These are phyloP conservation scores for Coemansia sp. DNA, from an alignment of 192 early-diverging fungal species.

Conservation along the genomic window DNA sequence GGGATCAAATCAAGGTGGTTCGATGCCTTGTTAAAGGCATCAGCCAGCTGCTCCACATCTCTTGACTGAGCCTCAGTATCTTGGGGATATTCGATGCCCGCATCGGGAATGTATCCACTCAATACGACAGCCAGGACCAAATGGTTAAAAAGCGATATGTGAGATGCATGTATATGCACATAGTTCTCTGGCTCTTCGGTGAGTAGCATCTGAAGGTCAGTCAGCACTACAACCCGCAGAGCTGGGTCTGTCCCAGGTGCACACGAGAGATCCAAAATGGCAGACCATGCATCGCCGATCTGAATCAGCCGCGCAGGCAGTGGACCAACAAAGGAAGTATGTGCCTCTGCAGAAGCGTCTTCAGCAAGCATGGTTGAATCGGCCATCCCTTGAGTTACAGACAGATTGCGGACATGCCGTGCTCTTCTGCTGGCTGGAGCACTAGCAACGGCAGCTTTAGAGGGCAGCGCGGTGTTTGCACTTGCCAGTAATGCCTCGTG, in stretches of 20 bases:
- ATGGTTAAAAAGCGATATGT: slow-evolving; percentile 12
- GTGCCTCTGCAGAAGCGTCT: background rate
- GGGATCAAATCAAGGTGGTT: slow-evolving; percentile 33
- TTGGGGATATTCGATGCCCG: background rate
- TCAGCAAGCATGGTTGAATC: background rate
- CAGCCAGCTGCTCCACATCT: slow-evolving; percentile 8
- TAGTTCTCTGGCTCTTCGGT: slow-evolving; percentile 39
- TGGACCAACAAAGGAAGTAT: slow-evolving; percentile 19
- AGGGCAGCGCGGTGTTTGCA: slow-evolving; percentile 21
- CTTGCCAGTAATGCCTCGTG: slow-evolving; percentile 35
- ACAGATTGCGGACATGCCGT: slow-evolving; percentile 27
- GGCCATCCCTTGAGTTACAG: background rate
- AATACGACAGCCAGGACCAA: slow-evolving; percentile 14
- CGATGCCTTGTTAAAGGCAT: slow-evolving; percentile 8
- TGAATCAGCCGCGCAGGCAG: slow-evolving; percentile 28
- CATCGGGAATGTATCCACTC: slow-evolving; percentile 16
- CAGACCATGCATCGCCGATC: slow-evolving; percentile 12
- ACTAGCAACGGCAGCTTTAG: background rate
- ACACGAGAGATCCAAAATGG: slow-evolving; percentile 26
- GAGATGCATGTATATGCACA: slow-evolving; percentile 1
- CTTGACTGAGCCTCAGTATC: background rate
- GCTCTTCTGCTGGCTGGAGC: background rate
- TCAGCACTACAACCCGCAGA: slow-evolving; percentile 14
- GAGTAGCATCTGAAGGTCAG: slow-evolving; percentile 14
- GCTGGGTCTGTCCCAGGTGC: slow-evolving; percentile 18